A percentile compares a stretch with the other conserved stretches of the same genome.
Evolutionary conservation across 2,329 filamentous ascomycete genomes (phyloP).

Genomic region (Neonectria magnoliae): DNA sequence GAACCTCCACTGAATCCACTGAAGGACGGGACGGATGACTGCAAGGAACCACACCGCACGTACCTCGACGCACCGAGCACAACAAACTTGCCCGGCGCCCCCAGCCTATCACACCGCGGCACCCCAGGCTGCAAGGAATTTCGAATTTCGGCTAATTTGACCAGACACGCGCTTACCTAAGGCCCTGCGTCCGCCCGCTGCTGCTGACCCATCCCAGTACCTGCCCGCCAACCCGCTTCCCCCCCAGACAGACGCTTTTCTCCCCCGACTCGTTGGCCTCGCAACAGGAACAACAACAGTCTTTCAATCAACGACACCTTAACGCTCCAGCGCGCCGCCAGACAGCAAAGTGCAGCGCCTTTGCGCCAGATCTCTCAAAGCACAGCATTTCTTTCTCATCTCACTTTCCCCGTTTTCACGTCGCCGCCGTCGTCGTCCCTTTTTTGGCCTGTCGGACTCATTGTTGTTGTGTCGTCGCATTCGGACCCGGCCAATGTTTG

Average conservation of each 20-base stretch:
- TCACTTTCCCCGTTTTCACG: conserved; percentile 18
- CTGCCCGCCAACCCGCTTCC: conserved; percentile 9
- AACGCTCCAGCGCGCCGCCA: conserved; percentile 43
- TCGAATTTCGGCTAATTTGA: conserved; percentile 25
- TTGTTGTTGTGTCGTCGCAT: conserved; percentile 45
- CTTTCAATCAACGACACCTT: conserved; percentile 40
- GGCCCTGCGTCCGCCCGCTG: conserved; percentile 16
- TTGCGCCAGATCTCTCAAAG: conserved; percentile 28
- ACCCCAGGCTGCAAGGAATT: conserved; percentile 18
- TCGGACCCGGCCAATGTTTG: conserved; percentile 52
- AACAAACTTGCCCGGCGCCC: neutral
- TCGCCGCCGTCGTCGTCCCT: conserved; percentile 24
- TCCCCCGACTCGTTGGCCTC: conserved; percentile 53
- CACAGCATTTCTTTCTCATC: conserved; percentile 14
- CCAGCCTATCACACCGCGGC: conserved; percentile 6
- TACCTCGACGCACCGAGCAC: neutral
- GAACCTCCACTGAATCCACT: too few species aligned
- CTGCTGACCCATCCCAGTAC: conserved; percentile 8
- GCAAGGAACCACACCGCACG: neutral
- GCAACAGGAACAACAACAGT: conserved; percentile 55
- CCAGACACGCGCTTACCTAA: conserved; percentile 41
- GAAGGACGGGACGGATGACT: too few species aligned
- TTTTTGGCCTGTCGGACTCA: conserved; percentile 21
- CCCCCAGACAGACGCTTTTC: conserved; percentile 37
- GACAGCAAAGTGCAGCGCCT: conserved; percentile 28